Evolutionary conservation across 352 stramenopile genomes (phyloP).

Genomic region (Phytopythium aichiense): DNA sequence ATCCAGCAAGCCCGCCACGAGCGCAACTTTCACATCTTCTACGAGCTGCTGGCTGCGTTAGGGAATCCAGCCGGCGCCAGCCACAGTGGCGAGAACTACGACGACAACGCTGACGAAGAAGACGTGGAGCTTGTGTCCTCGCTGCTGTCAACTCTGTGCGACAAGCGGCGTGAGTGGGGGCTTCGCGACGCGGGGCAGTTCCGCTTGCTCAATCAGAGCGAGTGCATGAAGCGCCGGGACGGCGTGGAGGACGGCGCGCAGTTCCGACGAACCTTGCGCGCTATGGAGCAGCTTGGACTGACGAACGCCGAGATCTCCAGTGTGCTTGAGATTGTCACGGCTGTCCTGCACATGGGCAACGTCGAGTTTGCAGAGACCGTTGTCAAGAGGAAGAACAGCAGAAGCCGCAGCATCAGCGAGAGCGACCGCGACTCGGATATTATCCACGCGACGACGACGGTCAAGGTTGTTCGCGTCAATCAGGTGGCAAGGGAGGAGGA

Average conservation of each 20-base stretch:
- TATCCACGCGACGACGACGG: background rate
- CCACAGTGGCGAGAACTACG: background rate
- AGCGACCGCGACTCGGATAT: constrained; percentile 6
- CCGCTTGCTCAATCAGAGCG: constrained; percentile 66
- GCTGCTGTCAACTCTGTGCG: constrained; percentile 3
- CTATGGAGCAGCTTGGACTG: constrained; percentile 83
- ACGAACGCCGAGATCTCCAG: constrained; percentile 44
- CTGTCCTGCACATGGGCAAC: constrained; percentile 87
- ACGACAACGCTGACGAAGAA: constrained; percentile 1
- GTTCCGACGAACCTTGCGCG: constrained; percentile 51
- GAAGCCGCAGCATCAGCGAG: constrained; percentile 4
- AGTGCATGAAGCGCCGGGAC: constrained; percentile 61
- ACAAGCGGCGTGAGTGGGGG: constrained; percentile 30
- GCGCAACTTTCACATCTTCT: constrained; percentile 89
- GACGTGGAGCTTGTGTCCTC: constrained; percentile 16
- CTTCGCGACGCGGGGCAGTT: constrained; percentile 38
- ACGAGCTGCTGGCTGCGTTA: constrained; percentile 63
- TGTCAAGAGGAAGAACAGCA: background rate
- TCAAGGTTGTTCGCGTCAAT: constrained; percentile 4
- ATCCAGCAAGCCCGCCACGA: constrained; percentile 72
- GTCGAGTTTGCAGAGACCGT: constrained; percentile 46
- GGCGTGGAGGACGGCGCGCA: constrained; percentile 61
- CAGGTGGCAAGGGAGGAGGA: background rate
- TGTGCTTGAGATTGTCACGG: constrained; percentile 74
- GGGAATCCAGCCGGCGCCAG: background rate